Evolutionary conservation across 495 filamentous ascomycete genomes (phyloP), one percentile per base, ranked within the genome.

Genomic region (Hypoxylon lienhwacheense): DNA sequence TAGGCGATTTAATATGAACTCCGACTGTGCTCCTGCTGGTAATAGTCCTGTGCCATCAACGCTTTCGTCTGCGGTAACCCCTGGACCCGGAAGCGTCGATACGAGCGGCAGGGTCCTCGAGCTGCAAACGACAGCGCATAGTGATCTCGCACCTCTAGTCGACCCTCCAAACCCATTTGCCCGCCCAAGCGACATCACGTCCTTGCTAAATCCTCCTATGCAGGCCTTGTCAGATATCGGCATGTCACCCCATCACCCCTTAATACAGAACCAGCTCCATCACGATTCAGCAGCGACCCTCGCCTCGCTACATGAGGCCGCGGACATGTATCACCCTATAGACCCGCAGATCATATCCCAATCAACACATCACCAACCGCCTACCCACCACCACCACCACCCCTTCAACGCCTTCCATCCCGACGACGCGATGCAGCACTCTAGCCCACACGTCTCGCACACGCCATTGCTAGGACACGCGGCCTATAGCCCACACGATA

Each of bases 271-370:
- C 7, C 66, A 69, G 34, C 57, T 59, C 1, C 42, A 56, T 33
- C 65, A 72, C 22, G 59, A 61, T 10, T 66, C 52, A 11, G 58
- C 58, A 17, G 61, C 62, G n/a, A 61, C 59, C 39, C 45, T 60
- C 11, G 53, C 40, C 28, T 67, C 62, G 12, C 47, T 51, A 5
- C 61, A 58, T 45, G 61, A 40, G 37, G 42, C 67, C 14, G 52
- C 50, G 20, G 58, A 65, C 21, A 61, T 69, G 35, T 78, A 74
- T 64, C 71, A 76, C 16, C 75, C 75, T 1, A 76, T 78, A 60
- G 73, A 78, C 49, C 76, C 76, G n/a, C 73, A 76, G 51, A 75
- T 78, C 47, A 78, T 78, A 49, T 72, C 62, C 10, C 74, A 76
- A 28, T 55, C 65, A 3, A 26, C 61, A 3, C 50, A 65, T 14